phyloP scores from a whole-genome alignment of 495 filamentous ascomycete species.

The Xylaria scruposa region DNA sequence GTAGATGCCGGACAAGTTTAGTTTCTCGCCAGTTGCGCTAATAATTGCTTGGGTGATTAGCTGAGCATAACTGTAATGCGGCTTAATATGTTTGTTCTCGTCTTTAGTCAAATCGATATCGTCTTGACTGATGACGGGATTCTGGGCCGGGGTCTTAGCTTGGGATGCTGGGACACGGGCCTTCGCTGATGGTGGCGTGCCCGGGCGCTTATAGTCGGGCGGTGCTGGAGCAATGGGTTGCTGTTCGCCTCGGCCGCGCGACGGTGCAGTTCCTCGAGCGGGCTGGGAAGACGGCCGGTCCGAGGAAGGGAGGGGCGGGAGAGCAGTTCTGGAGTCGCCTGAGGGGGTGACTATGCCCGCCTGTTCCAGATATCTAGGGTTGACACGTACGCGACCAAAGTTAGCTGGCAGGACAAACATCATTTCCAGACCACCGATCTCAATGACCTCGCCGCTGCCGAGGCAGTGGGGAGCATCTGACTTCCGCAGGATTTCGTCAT shows the following conservation, averaged over 20 bases:
- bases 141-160: conserved; percentile 52
- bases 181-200: conserved; percentile 66
- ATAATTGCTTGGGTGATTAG: conserved; percentile 96
- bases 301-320: conserved; percentile 57
- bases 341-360: conserved; percentile 48
- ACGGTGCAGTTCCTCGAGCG: conserved; percentile 29
- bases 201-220: conserved; percentile 71
- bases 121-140: conserved; percentile 53
- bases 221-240: conserved; percentile 71
- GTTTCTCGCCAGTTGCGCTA: conserved; percentile 78
- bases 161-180: conserved; percentile 41
- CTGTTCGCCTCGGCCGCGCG: conserved; percentile 44
- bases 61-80: conserved; percentile 94
- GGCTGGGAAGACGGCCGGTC: conserved; percentile 44
- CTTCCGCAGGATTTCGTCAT: conserved; percentile 70
- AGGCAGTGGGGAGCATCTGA: conserved; percentile 60
- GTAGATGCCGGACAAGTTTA: conserved; percentile 90
- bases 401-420: conserved; percentile 88
- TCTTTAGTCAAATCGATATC: conserved; percentile 86
- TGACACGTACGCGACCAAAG: conserved; percentile 64
- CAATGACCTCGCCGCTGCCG: conserved; percentile 84
- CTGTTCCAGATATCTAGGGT: conserved; percentile 58
- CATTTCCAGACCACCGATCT: conserved; percentile 93
- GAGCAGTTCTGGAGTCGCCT: conserved; percentile 42
- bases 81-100: conserved; percentile 85